Evolutionary conservation across 768 basidiomycete species (phyloP).

Genomic region (Leccinum uliginosum): DNA sequence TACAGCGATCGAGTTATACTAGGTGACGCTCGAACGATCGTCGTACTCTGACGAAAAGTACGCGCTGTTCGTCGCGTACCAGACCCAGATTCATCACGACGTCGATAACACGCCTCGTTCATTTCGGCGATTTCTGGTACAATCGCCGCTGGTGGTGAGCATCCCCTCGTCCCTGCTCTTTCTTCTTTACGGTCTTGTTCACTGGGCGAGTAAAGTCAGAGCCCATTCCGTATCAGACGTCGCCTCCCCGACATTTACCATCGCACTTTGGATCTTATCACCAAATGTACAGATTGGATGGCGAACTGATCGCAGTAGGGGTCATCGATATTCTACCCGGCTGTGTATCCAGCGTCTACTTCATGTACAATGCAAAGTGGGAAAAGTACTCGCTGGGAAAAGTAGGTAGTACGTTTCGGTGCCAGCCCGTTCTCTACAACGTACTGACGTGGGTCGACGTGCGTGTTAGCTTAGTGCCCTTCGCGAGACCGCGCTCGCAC

Average conservation of each 20-base stretch:
- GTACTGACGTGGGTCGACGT: not conserved
- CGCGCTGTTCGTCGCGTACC: conserved; percentile 72
- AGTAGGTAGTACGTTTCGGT: conserved; percentile 33
- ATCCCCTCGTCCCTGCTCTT: not conserved
- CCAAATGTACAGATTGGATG: conserved; percentile 81
- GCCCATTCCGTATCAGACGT: conserved; percentile 53
- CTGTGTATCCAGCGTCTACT: conserved; percentile 85
- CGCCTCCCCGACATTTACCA: conserved; percentile 58
- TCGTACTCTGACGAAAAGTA: conserved; percentile 80
- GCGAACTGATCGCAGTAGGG: conserved; percentile 74
- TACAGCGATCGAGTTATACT: not conserved
- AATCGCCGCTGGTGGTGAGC: conserved; percentile 68
- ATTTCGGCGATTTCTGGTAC: conserved; percentile 76
- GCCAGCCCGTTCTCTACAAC: not conserved
- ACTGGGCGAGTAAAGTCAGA: conserved; percentile 39
- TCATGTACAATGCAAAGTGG: conserved; percentile 78
- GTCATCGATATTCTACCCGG: conserved; percentile 87
- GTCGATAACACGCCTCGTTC: conserved; percentile 40
- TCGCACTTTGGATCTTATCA: conserved; percentile 89
- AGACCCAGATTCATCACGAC: conserved; percentile 74
- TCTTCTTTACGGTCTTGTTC: not conserved
- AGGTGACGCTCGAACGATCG: conserved; percentile 77
- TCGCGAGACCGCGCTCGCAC: conserved; percentile 70
- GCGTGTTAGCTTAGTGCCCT: conserved; percentile 70
- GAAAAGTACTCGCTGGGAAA: conserved; percentile 75